Base-by-base conservation (phyloP, 352 stramenopile genomes). In the Globisporangium polare region DNA sequence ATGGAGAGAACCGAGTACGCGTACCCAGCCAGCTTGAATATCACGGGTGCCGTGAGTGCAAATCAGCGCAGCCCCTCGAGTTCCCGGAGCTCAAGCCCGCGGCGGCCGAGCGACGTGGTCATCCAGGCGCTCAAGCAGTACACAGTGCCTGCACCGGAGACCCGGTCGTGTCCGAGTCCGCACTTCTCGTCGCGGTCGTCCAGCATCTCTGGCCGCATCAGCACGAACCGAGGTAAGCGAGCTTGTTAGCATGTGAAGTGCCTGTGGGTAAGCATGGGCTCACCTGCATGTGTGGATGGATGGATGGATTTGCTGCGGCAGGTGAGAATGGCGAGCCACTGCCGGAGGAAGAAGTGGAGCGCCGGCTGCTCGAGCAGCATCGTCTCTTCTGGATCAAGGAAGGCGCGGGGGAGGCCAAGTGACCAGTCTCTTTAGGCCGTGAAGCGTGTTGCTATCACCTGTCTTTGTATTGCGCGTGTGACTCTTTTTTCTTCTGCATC, bases 301-400 rank as follows among this genome's bases (percentile, higher is more conserved):
- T 22, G 52, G 12, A 46, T 37, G 22, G 20, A 54, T 39, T 20
- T 61, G 35, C 37, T 53, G 53, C 7, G 43, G 39, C 29, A 68
- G 67, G 68, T 35, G 60, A 68, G 13, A 49, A 47, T n/a, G 20
- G 12, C 17, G 50, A 45, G 37, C 55, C 8, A 47, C 53, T 56
- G 68, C 63, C 67, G 26, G 69, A 68, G 39, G 62, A 77, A 57
- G 63, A 83, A 46, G 62, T 83, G 8, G 77, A 90, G 59, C 78
- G 62, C 20, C 76, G 69, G 4, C 62, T 90, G 49, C 55, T 87
- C 54, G 78, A 88, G 47, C 79, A 90, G 45, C 80, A 90, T 33
- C 78, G 80, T 18, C 71, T 83, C n/a, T 90, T 90, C 51, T 90
- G 80, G 80, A 90, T 90, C 67, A 72, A 79, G 41, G 80, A 90